Evolutionary conservation across 352 stramenopile genomes (phyloP), one percentile per base, ranked within the genome.

Genomic region (Pythium sukuiense): DNA sequence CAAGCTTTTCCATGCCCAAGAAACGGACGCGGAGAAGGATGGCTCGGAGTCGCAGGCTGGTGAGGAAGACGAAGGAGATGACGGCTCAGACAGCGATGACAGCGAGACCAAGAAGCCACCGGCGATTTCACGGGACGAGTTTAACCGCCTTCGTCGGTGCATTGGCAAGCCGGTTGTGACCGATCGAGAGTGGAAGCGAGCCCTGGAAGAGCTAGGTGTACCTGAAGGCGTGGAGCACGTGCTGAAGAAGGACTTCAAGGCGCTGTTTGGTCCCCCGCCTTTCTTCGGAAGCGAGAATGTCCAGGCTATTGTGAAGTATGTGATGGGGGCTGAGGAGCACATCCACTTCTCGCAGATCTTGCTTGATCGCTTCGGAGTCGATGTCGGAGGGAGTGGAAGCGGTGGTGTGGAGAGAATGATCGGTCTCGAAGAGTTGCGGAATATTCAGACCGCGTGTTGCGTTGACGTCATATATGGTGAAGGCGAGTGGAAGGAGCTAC

Each of bases 211-310:
- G 56, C 68, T 88, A 1, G 72, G 66, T 0, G 63, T 66, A 26
- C 11, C 43, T 0, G 50, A 68, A 9, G 55, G 55, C 5, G 57
- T 79, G 2, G 27, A 57, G 1, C 49, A 18, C 9, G 80, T 85
- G 2, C 18, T 49, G 5, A 65, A 70, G 55, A 69, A 59, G 6
- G 69, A 85, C 46, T 88, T 88, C 70, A 83, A 86, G 45, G 76
- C 72, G 6, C 67, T 88, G 1, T 88, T 88, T 61, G 80, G 80
- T 0, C 76, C 77, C 6, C 67, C 78, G 14, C 80, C 80, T 26
- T 88, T 82, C 56, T 88, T 88, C 52, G 80, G 80, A 2, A 83
- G 64, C 55, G 30, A 69, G 33, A 66, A 65, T 35, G 71, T 86
- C 7, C 61, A 83, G 14, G 72, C 58, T 4, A 74, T 86, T 18